Evolutionary conservation across 768 basidiomycete genomes (phyloP).

Genomic region (Collybiopsis confluens): DNA sequence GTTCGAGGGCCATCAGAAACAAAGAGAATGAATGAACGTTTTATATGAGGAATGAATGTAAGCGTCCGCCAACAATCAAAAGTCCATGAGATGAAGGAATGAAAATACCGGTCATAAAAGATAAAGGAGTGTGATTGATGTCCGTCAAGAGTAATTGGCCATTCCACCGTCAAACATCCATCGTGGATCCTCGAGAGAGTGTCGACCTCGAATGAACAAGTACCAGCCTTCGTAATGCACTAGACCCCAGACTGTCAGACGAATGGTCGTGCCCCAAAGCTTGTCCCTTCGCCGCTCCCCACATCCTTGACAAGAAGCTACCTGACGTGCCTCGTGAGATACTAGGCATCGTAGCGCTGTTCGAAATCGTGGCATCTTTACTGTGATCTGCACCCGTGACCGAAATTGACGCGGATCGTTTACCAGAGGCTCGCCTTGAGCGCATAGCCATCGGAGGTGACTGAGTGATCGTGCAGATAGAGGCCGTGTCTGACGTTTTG

Average conservation of each 20-base stretch:
- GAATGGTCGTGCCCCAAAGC: constrained; percentile 19
- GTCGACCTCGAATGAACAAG: constrained; percentile 23
- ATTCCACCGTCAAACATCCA: background rate
- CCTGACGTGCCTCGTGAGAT: constrained; percentile 30
- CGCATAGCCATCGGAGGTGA: constrained; percentile 17
- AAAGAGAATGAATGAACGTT: background rate
- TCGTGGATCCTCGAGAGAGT: constrained; percentile 1
- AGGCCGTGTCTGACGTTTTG: constrained; percentile 49
- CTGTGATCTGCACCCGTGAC: background rate
- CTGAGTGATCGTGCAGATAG: constrained; percentile 41
- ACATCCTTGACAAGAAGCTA: constrained; percentile 70
- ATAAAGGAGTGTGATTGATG: background rate
- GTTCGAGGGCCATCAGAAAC: background rate
- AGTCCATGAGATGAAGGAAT: too few relatives aligned
- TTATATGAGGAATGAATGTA: too few relatives aligned
- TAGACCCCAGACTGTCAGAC: constrained; percentile 14
- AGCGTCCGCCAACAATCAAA: too few relatives aligned
- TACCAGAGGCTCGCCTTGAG: constrained; percentile 11
- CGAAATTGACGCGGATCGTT: constrained; percentile 23
- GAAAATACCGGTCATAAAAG: constrained; percentile 1
- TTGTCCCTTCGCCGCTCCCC: constrained; percentile 54
- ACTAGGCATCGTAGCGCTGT: constrained; percentile 38
- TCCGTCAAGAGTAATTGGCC: background rate
- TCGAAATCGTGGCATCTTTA: constrained; percentile 12
- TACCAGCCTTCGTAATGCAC: constrained; percentile 26